Base-by-base conservation (phyloP, 78 protist genomes). In the Cavenderia fasciculata region DNA sequence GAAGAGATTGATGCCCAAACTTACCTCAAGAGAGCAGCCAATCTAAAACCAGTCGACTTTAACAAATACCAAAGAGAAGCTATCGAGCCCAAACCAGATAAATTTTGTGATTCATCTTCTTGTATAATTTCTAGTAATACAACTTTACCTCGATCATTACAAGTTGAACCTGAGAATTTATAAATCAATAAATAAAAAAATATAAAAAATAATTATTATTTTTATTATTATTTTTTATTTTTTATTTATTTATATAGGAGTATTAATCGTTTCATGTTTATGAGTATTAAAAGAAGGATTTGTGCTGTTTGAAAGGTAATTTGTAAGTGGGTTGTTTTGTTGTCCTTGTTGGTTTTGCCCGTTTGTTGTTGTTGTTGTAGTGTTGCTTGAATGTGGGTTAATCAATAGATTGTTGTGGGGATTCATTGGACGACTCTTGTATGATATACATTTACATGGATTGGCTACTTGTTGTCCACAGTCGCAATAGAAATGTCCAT, bases 401-500 rank as follows among this genome's bases (percentile, higher is more conserved):
- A n/a, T n/a, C n/a, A n/a, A n/a, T n/a, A n/a, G n/a, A n/a, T 34
- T 63, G 43, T 29, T n/a, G 5, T 4, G 6, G 18, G 47, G 43
- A 4, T 43, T 34, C n/a, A 38, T 40, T 14, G 72, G 72, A 19
- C 44, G 5, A 47, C 46, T 69, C 8, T 21, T 47, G 27, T 25
- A 46, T 5, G 38, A 21, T 2, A 69, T 43, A 69, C 75, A 69
- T 27, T 69, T 69, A 29, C 75, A 69, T n/a, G 72, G 72, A 3
- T 43, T 38, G 4, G 38, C 75, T 3, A 69, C 57, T 47, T 69
- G 75, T 12, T 63, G 72, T 21, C 72, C 72, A 63, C 88, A 82
- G 14, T 82, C 90, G 16, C 90, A 82, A 68, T 82, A 82, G 90
- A 82, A 82, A 44, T 82, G 90, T 21, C 90, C 90, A 44, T 82